phyloP scores from a whole-genome alignment of 495 filamentous ascomycete species.

The Penicillium malachiteum region DNA sequence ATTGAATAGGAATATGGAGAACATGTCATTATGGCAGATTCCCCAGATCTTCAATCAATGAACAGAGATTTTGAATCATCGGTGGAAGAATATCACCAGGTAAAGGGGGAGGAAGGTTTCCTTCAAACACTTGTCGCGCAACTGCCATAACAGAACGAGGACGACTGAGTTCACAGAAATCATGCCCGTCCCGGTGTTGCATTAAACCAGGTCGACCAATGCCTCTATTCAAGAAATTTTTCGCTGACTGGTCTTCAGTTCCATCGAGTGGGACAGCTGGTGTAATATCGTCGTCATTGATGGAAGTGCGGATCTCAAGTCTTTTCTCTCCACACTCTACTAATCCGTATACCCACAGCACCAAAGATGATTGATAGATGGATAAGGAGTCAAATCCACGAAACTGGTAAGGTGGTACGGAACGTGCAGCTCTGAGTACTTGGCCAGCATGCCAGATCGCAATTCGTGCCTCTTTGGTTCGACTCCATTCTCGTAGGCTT shows the following conservation, averaged over 20 bases:
- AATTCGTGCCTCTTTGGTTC: slow-evolving; percentile 44
- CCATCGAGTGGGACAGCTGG: slow-evolving; percentile 32
- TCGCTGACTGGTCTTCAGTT: slow-evolving; percentile 24
- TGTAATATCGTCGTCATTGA: slow-evolving; percentile 12
- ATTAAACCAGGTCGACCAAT: slow-evolving; percentile 32
- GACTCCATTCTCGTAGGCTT: slow-evolving; percentile 50
- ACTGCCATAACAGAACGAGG: slow-evolving; percentile 44
- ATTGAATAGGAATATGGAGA: neutral
- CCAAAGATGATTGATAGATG: slow-evolving; percentile 55
- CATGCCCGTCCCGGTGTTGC: slow-evolving; percentile 16
- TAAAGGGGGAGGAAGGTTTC: slow-evolving; percentile 37
- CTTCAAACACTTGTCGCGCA: slow-evolving; percentile 44
- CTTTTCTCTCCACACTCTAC: slow-evolving; percentile 23
- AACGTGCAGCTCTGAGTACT: slow-evolving; percentile 50
- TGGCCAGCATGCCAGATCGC: slow-evolving; percentile 62
- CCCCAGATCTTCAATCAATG: slow-evolving; percentile 52
- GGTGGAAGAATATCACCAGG: slow-evolving; percentile 33
- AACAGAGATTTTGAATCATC: slow-evolving; percentile 53
- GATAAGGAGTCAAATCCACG: slow-evolving; percentile 57
- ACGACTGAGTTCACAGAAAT: slow-evolving; percentile 19
- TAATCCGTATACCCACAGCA: slow-evolving; percentile 57
- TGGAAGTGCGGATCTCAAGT: slow-evolving; percentile 4
- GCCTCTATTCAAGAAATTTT: slow-evolving; percentile 35
- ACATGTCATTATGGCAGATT: slow-evolving; percentile 11
- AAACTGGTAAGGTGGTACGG: slow-evolving; percentile 42